A percentile compares a stretch with the other conserved stretches of the same genome.
phyloP scores from a whole-genome alignment of 208 protist species.

The Phytomonas francai region DNA sequence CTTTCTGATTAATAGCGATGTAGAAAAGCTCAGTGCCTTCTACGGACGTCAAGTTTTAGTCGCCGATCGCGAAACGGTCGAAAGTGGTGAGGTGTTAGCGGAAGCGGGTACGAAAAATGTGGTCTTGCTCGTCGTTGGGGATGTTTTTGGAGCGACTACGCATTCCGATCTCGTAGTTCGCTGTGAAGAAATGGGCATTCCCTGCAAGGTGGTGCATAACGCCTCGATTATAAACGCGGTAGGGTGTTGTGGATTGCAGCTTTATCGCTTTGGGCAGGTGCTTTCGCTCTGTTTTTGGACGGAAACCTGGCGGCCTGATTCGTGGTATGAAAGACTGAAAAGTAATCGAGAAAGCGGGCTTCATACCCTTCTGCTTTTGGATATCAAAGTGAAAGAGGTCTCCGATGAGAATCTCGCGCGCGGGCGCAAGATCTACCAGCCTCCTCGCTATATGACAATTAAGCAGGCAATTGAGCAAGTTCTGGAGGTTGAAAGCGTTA shows the following conservation, averaged over 20 bases:
- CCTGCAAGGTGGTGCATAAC: conserved; percentile 96
- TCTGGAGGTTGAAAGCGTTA: conserved; percentile 87
- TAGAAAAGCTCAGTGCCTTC: conserved; percentile 64
- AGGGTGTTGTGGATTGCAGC: conserved; percentile 96
- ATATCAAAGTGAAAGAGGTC: conserved; percentile 99
- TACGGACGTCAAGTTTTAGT: conserved; percentile 90
- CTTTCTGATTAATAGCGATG: conserved; percentile 89
- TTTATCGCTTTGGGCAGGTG: conserved; percentile 98
- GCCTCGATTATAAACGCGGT: conserved; percentile 99
- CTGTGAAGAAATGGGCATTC: conserved; percentile 84
- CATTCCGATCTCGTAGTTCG: conserved; percentile 97
- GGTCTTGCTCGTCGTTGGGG: conserved; percentile 98
- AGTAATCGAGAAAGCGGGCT: conserved; percentile 88
- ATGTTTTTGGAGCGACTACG: conserved; percentile 99
- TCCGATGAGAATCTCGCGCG: conserved; percentile 94
- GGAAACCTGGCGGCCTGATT: conserved; percentile 95
- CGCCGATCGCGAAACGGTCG: conserved; percentile 95
- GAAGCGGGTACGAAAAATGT: conserved; percentile 87
- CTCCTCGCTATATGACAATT: conserved; percentile 98
- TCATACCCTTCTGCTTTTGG: conserved; percentile 98
- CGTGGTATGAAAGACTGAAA: conserved; percentile 95
- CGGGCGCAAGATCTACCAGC: conserved; percentile 94
- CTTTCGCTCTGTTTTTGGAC: conserved; percentile 97
- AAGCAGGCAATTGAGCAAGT: conserved; percentile 94
- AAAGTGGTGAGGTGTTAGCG: conserved; percentile 89